Percentiles rank a stretch among this genome's conserved stretches.
Evolutionary conservation across 2,329 filamentous ascomycete species (phyloP).

Genomic region (Hymenoscyphus occultus): DNA sequence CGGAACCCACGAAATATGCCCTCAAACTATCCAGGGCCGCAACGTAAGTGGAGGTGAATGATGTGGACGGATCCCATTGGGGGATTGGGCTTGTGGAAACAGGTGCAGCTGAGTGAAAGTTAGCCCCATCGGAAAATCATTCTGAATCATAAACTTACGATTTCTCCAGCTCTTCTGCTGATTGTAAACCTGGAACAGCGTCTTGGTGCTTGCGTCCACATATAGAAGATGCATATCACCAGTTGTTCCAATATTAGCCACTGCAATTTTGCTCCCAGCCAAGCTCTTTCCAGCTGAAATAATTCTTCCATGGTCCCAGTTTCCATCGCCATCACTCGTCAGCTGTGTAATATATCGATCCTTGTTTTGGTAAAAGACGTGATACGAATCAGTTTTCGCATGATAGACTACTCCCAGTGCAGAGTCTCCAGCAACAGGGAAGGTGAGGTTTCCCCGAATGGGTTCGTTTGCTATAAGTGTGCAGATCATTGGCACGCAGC

Average conservation of each 20-base stretch:
- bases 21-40: neutral
- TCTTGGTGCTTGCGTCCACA: conserved; percentile 5
- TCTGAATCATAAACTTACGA: neutral
- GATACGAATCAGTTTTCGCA: neutral
- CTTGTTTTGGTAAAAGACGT: conserved; percentile 16
- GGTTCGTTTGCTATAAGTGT: conserved; percentile 5
- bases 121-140: neutral
- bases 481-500: conserved; percentile 7
- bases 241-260: conserved; percentile 3
- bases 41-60: neutral
- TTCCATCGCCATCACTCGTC: conserved; percentile 6
- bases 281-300: conserved; percentile 17
- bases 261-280: conserved; percentile 11
- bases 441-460: neutral
- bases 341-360: conserved; percentile 16
- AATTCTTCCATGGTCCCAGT: conserved; percentile 12
- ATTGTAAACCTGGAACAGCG: neutral
- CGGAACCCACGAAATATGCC: neutral
- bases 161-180: neutral
- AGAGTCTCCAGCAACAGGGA: neutral
- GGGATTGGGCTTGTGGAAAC: neutral
- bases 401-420: conserved; percentile 9
- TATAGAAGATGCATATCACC: conserved; percentile 6
- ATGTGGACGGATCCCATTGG: neutral
- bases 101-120: neutral